Percentiles rank a stretch among this genome's conserved stretches.
These are phyloP conservation scores for Nectriaceae sp. DNA, from an alignment of 2,329 filamentous ascomycete genomes.

Conservation along the genomic window DNA sequence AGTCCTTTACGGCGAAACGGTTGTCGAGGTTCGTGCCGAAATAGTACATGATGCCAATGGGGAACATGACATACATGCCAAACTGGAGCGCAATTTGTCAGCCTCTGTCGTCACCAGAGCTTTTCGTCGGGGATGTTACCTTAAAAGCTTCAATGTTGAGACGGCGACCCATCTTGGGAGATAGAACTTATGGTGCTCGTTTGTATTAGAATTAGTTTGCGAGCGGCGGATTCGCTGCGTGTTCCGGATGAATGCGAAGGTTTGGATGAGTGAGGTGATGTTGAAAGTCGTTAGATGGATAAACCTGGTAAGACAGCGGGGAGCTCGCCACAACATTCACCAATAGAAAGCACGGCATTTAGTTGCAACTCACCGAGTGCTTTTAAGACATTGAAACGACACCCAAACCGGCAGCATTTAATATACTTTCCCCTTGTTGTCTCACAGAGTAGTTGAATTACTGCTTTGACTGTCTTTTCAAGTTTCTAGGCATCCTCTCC, in stretches of 20 bases:
- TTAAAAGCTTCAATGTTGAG: constrained; percentile 96
- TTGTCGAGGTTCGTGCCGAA: constrained; percentile 97
- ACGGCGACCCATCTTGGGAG: constrained; percentile 64
- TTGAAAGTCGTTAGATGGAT: constrained; percentile 16
- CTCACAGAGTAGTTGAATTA: too few relatives aligned
- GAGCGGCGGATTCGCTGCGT: constrained; percentile 3
- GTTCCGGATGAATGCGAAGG: constrained; percentile 1
- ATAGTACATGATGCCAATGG: constrained; percentile 99
- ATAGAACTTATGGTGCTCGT: background rate
- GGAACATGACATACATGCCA: constrained; percentile 98
- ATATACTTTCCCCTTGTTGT: too few relatives aligned
- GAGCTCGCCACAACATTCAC: constrained; percentile 13
- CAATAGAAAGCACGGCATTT: constrained; percentile 1
- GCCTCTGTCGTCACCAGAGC: background rate
- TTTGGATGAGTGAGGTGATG: constrained; percentile 14
- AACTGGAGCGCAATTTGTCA: constrained; percentile 60
- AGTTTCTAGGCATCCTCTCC: background rate
- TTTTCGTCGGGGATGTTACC: constrained; percentile 49
- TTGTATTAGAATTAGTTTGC: background rate
- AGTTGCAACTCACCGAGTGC: constrained; percentile 1
- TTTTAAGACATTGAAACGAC: background rate
- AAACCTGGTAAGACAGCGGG: constrained; percentile 27
- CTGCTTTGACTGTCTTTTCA: too few relatives aligned
- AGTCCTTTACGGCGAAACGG: constrained; percentile 83
- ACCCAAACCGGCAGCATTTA: too few relatives aligned